Percentiles rank a stretch among this genome's conserved stretches.
Evolutionary conservation across 139 green algal species (phyloP).

Genomic region (Chlorella sp.): DNA sequence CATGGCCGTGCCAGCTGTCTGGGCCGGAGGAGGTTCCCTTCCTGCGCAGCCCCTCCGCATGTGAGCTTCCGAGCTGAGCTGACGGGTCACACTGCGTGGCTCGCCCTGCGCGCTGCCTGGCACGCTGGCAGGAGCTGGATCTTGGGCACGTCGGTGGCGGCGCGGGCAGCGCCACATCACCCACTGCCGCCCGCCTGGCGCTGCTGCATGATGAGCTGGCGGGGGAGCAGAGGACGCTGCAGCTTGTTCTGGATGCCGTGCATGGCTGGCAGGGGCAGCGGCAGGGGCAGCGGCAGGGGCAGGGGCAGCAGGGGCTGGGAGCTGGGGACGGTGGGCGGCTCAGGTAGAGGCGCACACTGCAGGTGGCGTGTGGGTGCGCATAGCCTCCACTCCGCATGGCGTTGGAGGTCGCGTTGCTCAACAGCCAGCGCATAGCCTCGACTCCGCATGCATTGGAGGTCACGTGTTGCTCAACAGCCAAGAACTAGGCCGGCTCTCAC

Average conservation of each 20-base stretch:
- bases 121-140: slow-evolving; percentile 23
- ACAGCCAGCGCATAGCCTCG: too few relatives aligned
- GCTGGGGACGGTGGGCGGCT: too few relatives aligned
- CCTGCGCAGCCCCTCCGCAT: not conserved
- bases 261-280: slow-evolving; percentile 2
- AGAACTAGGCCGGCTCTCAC: too few relatives aligned
- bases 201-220: slow-evolving; percentile 37
- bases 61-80: not conserved
- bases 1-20: not conserved
- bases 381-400: not conserved
- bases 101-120: not conserved
- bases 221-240: slow-evolving; percentile 17
- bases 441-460: too few relatives aligned
- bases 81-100: not conserved
- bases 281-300: not conserved
- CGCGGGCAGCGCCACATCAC: not conserved
- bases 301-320: not conserved
- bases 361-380: too few relatives aligned
- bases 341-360: not conserved
- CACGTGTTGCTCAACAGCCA: too few relatives aligned
- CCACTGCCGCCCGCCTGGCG: slow-evolving; percentile 18
- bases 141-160: not conserved
- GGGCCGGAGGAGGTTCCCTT: too few relatives aligned
- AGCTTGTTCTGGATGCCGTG: slow-evolving; percentile 35
- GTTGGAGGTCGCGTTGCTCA: not conserved